Percentiles rank a stretch among this genome's conserved stretches.
Conservation (phyloP, 768 basidiomycete genomes). For the Phylloporus sp. region DNA sequence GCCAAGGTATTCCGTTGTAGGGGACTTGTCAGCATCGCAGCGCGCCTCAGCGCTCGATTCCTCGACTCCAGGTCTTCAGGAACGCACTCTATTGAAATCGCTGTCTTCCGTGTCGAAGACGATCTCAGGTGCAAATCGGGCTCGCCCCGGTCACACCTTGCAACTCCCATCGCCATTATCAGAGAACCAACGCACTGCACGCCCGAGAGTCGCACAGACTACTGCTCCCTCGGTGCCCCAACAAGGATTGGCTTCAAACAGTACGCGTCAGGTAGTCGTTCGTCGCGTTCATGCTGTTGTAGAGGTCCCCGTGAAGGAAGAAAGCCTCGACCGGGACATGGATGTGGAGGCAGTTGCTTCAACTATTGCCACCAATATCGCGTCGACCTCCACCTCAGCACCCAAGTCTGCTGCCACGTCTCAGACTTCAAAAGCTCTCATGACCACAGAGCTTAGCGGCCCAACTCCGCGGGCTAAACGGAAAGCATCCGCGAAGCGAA, state of each 20-base stretch:
- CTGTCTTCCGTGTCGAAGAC: conserved; percentile 27
- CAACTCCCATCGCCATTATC: conserved; percentile 32
- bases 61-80: conserved; percentile 24
- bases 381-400: conserved; percentile 14
- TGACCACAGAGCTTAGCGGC: conserved; percentile 1
- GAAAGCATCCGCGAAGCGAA: conserved; percentile 21
- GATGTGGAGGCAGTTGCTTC: conserved; percentile 3
- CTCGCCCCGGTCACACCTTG: conserved; percentile 6
- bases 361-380: conserved; percentile 8
- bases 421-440: conserved; percentile 13
- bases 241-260: conserved; percentile 6
- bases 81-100: conserved; percentile 32
- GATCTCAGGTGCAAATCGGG: conserved; percentile 4
- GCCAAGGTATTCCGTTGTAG: conserved; percentile 15
- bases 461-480: conserved; percentile 15
- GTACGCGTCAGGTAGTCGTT: conserved; percentile 37
- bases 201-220: conserved; percentile 18
- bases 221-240: not conserved
- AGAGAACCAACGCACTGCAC: conserved; percentile 25
- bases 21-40: conserved; percentile 30
- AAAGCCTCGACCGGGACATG: conserved; percentile 45
- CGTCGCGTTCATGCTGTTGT: conserved; percentile 61
- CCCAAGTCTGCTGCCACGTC: not conserved
- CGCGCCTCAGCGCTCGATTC: conserved; percentile 16
- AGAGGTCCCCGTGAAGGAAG: conserved; percentile 60